These are phyloP conservation scores for Apiotrichum veenhuisii DNA, from an alignment of 1,284 basidiomycete genomes.

Conservation along the genomic window DNA sequence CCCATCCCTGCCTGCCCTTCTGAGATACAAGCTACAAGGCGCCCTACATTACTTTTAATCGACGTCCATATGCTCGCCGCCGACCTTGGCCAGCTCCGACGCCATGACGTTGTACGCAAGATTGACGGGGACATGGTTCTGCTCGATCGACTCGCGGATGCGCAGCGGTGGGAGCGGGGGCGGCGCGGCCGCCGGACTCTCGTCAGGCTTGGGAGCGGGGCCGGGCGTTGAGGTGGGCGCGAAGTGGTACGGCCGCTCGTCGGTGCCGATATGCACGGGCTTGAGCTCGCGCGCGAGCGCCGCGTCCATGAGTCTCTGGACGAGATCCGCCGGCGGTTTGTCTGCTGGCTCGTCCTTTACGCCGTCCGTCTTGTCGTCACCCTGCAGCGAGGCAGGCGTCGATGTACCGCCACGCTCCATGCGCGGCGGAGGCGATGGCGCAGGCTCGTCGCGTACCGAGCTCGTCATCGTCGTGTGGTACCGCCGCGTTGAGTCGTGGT, in stretches of 20 bases:
- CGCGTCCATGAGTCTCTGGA: slow-evolving; percentile 10
- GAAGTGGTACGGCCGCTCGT: neutral
- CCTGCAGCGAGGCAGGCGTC: neutral
- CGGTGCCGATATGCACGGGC: neutral
- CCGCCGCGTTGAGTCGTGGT: neutral
- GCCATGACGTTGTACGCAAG: too few relatives aligned
- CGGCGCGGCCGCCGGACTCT: too few relatives aligned
- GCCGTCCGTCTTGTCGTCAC: neutral
- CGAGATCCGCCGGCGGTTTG: slow-evolving; percentile 1
- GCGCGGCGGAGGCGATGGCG: neutral
- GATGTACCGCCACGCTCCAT: neutral
- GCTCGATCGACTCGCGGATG: too few relatives aligned
- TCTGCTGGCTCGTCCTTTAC: neutral
- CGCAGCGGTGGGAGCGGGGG: too few relatives aligned
- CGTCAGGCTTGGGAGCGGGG: neutral
- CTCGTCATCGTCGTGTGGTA: slow-evolving; percentile 3
- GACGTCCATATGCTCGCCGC: too few relatives aligned
- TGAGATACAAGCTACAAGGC: too few relatives aligned
- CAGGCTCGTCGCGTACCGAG: slow-evolving; percentile 18
- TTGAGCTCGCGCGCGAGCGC: slow-evolving; percentile 12
- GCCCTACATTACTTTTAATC: too few relatives aligned
- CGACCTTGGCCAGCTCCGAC: too few relatives aligned
- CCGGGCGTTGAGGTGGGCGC: too few relatives aligned
- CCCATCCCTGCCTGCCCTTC: too few relatives aligned
- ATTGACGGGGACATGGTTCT: too few relatives aligned